Base-by-base conservation (phyloP, 306 rosid species). In the Rosa lucieae region DNA sequence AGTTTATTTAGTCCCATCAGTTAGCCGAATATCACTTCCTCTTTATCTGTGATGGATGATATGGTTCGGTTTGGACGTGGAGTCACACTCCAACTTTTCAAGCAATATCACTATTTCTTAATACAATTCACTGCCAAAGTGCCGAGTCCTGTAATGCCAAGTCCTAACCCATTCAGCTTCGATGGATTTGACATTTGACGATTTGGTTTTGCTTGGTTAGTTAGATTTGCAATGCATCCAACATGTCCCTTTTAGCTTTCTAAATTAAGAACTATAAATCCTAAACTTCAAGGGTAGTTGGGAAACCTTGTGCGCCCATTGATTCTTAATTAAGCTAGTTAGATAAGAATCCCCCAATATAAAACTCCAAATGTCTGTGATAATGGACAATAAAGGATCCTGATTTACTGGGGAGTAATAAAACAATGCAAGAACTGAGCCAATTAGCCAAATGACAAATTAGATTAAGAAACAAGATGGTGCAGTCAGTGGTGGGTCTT, bases 401-500 rank as follows among this genome's bases (percentile, higher is more conserved):
- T 58, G 68, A 15, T 58, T 74, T 61, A 61, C 67, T 61, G 67
- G 67, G 53, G 40, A 20, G 44, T 37, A 59, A 37, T 73, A 51
- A 37, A 56, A 74, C 26, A 23, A 39, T 39, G 67, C 77, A 52
- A 0, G 29, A 29, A 29, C 15, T 53, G 9, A 37, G n/a, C 48
- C 4, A 20, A 56, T 56, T 56, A 67, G 29, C 70, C 46, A 65
- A 65, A 40, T 67, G 23, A 74, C 56, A 58, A 58, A 8, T 42
- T n/a, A 58, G 29, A 58, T 15, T 17, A 21, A 17, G 29, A 29
- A 44, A 39, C 17, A 20, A 62, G 56, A n/a, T 7, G 42, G n/a
- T 13, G 42, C 42, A 21, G 40, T 47, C 78, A 75, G 70, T 14
- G 70, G 44, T 43, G 58, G 75, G 75, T 51, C 13, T 63, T 67